Percentiles rank a stretch among this genome's conserved stretches.
These are phyloP conservation scores for Funneliformis mosseae DNA, from an alignment of 192 early-diverging fungal species.

Conservation along the genomic window DNA sequence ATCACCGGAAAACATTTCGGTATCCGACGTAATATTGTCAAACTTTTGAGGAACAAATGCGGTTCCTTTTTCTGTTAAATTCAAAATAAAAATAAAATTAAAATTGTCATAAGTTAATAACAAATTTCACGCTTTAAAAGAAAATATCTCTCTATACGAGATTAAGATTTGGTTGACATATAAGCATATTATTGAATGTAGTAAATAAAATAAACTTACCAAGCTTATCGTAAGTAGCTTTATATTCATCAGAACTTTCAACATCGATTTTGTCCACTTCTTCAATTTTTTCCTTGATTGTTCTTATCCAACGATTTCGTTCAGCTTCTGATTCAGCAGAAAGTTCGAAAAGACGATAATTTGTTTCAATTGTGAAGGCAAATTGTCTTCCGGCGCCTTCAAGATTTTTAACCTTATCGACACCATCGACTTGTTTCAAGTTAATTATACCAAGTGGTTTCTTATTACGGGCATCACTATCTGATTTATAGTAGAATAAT, in stretches of 20 bases:
- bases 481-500: background rate
- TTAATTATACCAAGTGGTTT: background rate
- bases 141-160: too few species aligned
- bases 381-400: background rate
- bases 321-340: background rate
- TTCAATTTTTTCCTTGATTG: background rate
- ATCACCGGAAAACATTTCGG: background rate
- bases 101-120: too few species aligned
- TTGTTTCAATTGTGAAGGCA: background rate
- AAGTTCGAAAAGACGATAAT: background rate
- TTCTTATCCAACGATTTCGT: background rate
- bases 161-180: too few species aligned
- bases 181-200: background rate
- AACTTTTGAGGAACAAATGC: background rate
- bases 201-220: background rate
- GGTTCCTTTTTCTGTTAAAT: background rate
- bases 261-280: background rate
- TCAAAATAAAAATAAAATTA: background rate
- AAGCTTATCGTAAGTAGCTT: background rate
- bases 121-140: too few species aligned
- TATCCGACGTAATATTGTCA: background rate
- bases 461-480: background rate
- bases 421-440: background rate
- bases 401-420: background rate
- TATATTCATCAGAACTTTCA: background rate